Conservation (phyloP, 202 grass and related monocot genomes). For the Zizania palustris region DNA sequence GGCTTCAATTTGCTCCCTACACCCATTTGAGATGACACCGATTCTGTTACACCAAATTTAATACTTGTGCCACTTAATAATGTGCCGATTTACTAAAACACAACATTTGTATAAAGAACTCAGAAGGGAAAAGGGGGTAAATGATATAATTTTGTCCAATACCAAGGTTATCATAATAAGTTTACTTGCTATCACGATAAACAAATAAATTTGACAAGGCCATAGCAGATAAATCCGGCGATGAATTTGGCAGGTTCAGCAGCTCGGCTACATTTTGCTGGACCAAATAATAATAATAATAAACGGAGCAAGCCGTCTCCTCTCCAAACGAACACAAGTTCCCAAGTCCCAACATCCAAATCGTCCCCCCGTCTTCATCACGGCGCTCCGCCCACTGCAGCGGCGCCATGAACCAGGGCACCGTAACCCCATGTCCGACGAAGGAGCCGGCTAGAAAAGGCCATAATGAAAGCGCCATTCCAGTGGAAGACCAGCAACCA, state of each 20-base stretch:
- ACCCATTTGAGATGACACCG: conserved; percentile 73
- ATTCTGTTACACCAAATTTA: conserved; percentile 96
- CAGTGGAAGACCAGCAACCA: neutral
- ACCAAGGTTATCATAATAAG: neutral
- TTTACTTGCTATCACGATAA: neutral
- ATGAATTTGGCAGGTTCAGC: neutral
- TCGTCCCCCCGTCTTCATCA: neutral
- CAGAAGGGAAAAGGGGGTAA: conserved; percentile 20
- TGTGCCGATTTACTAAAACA: conserved; percentile 62
- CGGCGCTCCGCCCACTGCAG: neutral
- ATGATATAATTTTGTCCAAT: neutral
- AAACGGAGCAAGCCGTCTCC: neutral
- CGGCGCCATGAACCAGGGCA: neutral
- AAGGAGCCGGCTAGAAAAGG: neutral
- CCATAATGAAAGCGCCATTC: neutral
- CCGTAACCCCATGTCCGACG: conserved; percentile 34
- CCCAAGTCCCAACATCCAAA: neutral
- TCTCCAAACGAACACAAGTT: neutral
- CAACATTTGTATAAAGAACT: conserved; percentile 42
- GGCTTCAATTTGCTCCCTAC: conserved; percentile 98
- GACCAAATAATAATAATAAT: too few relatives aligned
- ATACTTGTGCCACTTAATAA: conserved; percentile 70
- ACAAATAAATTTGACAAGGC: neutral
- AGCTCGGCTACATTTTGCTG: neutral
- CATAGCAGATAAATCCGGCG: neutral